Conservation (phyloP, 106 monocot genomes). For the Acorus gramineus region DNA sequence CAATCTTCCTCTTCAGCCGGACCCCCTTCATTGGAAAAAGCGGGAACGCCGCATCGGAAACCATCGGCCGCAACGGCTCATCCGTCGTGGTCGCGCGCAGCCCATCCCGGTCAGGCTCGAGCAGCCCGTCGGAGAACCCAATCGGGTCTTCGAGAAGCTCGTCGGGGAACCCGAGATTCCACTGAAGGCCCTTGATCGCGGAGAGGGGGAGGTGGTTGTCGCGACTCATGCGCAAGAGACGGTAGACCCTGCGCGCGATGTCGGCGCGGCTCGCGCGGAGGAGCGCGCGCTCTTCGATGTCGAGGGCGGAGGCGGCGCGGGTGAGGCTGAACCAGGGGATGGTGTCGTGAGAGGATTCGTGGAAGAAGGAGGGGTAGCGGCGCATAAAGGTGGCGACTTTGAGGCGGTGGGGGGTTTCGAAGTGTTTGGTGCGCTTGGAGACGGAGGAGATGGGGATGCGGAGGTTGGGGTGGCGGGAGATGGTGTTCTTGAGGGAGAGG, state of each 20-base stretch:
- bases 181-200: conserved; percentile 38
- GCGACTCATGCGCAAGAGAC: conserved; percentile 50
- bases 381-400: conserved; percentile 32
- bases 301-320: conserved; percentile 21
- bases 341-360: conserved; percentile 51
- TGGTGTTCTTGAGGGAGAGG: too few species aligned
- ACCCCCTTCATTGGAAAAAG: conserved; percentile 72
- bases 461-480: too few species aligned
- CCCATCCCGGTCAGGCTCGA: too few species aligned
- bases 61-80: neutral
- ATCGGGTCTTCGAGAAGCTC: too few species aligned
- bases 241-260: conserved; percentile 33
- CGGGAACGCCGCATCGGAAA: conserved; percentile 27
- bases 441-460: too few species aligned
- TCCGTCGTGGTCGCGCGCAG: too few species aligned
- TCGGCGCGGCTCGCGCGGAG: conserved; percentile 14
- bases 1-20: conserved; percentile 60
- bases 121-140: neutral
- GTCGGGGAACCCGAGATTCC: conserved; percentile 17
- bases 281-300: conserved; percentile 18
- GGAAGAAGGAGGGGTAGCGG: conserved; percentile 56
- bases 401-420: conserved; percentile 12
- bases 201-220: conserved; percentile 45
- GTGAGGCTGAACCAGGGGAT: conserved; percentile 84
- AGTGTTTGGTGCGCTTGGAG: too few species aligned